A percentile compares a stretch with the other conserved stretches of the same genome.
Evolutionary conservation across 805 yeast genomes (phyloP).

Genomic region (Kazachstania taianensis): DNA sequence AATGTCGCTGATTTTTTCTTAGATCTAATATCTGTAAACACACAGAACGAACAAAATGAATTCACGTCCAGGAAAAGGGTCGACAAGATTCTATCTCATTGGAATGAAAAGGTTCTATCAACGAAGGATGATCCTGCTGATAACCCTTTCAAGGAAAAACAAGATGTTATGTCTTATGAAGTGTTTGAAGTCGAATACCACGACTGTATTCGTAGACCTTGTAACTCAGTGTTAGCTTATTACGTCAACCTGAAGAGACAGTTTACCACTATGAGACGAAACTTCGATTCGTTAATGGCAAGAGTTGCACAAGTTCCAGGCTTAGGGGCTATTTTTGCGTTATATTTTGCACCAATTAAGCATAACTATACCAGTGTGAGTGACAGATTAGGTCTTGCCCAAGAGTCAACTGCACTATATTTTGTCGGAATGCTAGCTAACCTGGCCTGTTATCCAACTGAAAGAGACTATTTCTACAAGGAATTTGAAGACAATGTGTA

Average conservation of each 20-base stretch:
- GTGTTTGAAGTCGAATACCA: conserved; percentile 12
- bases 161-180: conserved; percentile 9
- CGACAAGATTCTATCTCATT: conserved; percentile 27
- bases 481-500: conserved; percentile 69
- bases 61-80: conserved; percentile 33
- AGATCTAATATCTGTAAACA: conserved; percentile 55
- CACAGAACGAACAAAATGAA: conserved; percentile 37
- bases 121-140: neutral
- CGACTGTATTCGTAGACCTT: conserved; percentile 15
- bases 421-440: conserved; percentile 75
- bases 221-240: conserved; percentile 24
- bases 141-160: conserved; percentile 1
- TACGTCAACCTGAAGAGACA: conserved; percentile 32
- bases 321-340: conserved; percentile 52
- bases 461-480: conserved; percentile 65
- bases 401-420: conserved; percentile 61
- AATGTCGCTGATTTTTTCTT: conserved; percentile 69
- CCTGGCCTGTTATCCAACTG: conserved; percentile 63
- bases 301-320: conserved; percentile 56
- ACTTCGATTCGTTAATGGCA: conserved; percentile 51
- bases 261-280: conserved; percentile 33
- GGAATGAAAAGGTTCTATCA: conserved; percentile 23
- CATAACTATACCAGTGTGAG: conserved; percentile 41
- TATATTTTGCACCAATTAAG: conserved; percentile 55
- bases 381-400: conserved; percentile 66